Evolutionary conservation across 306 rosid species (phyloP), one percentile per base, ranked within the genome.

Genomic region (Quercus gilva): DNA sequence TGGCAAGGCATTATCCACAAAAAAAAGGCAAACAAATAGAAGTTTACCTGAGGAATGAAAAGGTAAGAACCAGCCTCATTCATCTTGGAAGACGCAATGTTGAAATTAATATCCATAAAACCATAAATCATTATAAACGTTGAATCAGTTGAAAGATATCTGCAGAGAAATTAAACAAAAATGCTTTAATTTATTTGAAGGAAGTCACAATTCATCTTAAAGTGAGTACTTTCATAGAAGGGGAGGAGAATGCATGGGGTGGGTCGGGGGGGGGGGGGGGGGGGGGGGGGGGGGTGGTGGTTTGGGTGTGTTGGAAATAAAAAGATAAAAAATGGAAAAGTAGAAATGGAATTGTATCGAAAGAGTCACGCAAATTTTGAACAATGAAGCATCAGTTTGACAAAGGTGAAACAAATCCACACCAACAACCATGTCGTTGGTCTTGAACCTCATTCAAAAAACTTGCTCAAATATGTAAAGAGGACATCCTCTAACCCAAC

Each of bases 21-120:
- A 23, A 23, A 29, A 4, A 25, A 29, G 0, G 67, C 55, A 28
- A 79, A 67, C 11, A 43, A 74, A 67, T 57, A 74, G 67, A 70
- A 69, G 60, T 81, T 85, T 84, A 95, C 98, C 96, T 92, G 98
- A 65, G 98, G 99, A 81, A 95, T 80, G 83, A 88, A 87, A 87
- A 90, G 87, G 84, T 79, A 88, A 74, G 87, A 84, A 79, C 87
- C 96, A 67, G 88, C 86, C 81, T 85, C 78, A 53, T 76, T 87
- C 64, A 69, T 85, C 79, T 81, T 3, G 74, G 79, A 76, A 83
- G 77, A 77, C 14, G 70, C 90, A 67, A 77, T 20, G 78, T 83
- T 80, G 71, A 85, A 61, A 82, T 69, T 77, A 64, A 75, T 65
- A 83, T 91, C 94, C 87, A 85, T 52, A 83, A 91, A 87, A 78